Evolutionary conservation across 2,329 filamentous ascomycete genomes (phyloP), one percentile per base, ranked within the genome.

Genomic region (Aaosphaeria arxii): DNA sequence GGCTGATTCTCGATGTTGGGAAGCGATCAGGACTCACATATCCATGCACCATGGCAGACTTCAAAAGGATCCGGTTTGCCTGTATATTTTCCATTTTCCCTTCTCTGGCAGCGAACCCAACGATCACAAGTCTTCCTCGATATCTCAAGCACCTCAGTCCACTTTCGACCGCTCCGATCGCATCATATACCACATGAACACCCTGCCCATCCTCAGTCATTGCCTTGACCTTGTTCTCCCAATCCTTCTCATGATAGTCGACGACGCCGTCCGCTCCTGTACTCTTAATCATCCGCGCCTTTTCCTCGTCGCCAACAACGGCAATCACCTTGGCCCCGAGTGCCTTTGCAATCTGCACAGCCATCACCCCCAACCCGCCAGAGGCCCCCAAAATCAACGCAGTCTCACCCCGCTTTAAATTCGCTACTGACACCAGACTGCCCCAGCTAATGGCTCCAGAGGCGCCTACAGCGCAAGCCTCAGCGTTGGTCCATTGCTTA

Each of bases 171-270:
- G 80, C 71, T 1, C 82, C 81, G 7, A 84, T 80, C 6, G 76
- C 74, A 64, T 85, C 82, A 55, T 79, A 80, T 9, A 84, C 77
- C 0, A 82, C 72, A 64, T 85, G 75, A 2, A 80, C 81, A 0
- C 82, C 82, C 30, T 70, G 66, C 0, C 75, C 74, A 1, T 62
- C 71, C 1, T 63, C 65, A 0, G 79, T 83, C 17, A 76, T 52
- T 2, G 66, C 61, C n/a, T 74, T 64, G 2, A 85, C 76, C 11
- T 69, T 56, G n/a, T 76, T 67, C 57, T 76, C 77, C 82, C 81
- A 85, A 0, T 69, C 63, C 9, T 45, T 36, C 4, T 66, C 49
- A 4, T 61, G 54, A 53, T 78, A 75, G 55, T 77, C 61, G 30
- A 82, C 65, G 44, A 69, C 71, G 4, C 58, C 54, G 47, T 71